A percentile compares a stretch with the other conserved stretches of the same genome.
Evolutionary conservation across 2,329 filamentous ascomycete genomes (phyloP).

Genomic region (Tolypocladium pustulatum): DNA sequence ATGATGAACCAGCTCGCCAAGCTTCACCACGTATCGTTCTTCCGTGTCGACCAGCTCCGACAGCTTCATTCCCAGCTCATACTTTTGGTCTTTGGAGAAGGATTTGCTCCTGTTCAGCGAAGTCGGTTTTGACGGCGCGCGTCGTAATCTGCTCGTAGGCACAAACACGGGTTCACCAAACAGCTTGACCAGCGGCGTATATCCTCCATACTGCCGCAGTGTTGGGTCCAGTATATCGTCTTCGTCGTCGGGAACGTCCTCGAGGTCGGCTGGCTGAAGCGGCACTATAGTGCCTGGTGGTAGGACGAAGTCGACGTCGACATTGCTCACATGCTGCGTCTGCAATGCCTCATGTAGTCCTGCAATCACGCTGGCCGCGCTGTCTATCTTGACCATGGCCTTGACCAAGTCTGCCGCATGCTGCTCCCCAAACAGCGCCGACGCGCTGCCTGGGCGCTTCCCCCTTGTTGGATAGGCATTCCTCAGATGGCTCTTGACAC

Average conservation of each 20-base stretch:
- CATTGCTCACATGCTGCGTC: conserved; percentile 71
- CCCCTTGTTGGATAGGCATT: conserved; percentile 44
- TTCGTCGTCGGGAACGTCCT: conserved; percentile 50
- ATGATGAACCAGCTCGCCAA: conserved; percentile 71
- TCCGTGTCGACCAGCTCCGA: conserved; percentile 87
- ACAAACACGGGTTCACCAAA: conserved; percentile 80
- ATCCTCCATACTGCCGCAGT: conserved; percentile 62
- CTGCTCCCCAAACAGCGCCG: conserved; percentile 73
- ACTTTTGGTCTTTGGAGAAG: conserved; percentile 73
- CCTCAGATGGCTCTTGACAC: conserved; percentile 62
- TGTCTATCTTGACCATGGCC: conserved; percentile 73
- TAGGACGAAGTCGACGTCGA: conserved; percentile 80
- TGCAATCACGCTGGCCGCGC: conserved; percentile 59
- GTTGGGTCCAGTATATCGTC: conserved; percentile 56
- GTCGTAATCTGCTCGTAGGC: conserved; percentile 72
- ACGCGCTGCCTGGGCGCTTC: conserved; percentile 51
- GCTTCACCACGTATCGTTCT: conserved; percentile 81
- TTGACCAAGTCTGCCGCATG: conserved; percentile 87
- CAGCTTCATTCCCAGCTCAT: conserved; percentile 78
- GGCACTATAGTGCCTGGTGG: conserved; percentile 68
- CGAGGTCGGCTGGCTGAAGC: conserved; percentile 46
- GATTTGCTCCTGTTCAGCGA: conserved; percentile 67
- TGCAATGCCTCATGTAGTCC: conserved; percentile 67
- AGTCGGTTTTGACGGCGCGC: conserved; percentile 79
- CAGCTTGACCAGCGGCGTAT: conserved; percentile 64